Evolutionary conservation across 768 basidiomycete genomes (phyloP), one percentile per base, ranked within the genome.

Genomic region (Hypsizygus marmoreus): DNA sequence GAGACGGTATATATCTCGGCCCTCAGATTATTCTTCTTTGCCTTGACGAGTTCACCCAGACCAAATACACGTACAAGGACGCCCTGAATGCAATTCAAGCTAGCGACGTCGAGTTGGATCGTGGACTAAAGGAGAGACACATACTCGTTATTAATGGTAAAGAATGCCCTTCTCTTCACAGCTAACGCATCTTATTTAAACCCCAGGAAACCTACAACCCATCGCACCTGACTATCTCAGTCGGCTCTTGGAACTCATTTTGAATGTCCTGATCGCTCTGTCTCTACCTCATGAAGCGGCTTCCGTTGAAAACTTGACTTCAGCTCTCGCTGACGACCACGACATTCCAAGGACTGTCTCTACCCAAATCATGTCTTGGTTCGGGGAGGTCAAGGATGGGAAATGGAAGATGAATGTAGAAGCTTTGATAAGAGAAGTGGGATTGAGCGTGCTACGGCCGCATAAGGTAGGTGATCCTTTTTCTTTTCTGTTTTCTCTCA

Each of bases 281-380:
- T 76, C 77, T 7, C 71, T 84, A 32, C 65, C 77, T 6, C 70
- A 76, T 53, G 65, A 73, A 2, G 70, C 74, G 3, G 83, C 76
- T 1, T 70, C 80, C 0, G 72, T 83, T n/a, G 76, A 82, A 33
- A 72, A 75, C n/a, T 65, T 95, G 32, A 60, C 75, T 6, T 68
- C 76, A 8, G 68, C 79, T 0, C 75, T 97, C 10, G 77, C 81
- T 13, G 75, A 86, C 32, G 86, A 89, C 3, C 84, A 92, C 57
- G 89, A 90, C 14, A 67, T 95, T 12, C 73, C 80, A 6, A 66
- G 77, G 6, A 61, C 70, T 2, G 76, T 93, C 22, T 76, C 81
- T 6, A 66, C 60, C 6, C 90, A 92, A 59, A 75, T 93, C 20
- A 80, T 97, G 72, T 60, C 67, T 0, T 95, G 95, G 86, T 97